Evolutionary conservation across 768 basidiomycete genomes (phyloP), one percentile per base, ranked within the genome.

Genomic region (Tulasnella sp.): DNA sequence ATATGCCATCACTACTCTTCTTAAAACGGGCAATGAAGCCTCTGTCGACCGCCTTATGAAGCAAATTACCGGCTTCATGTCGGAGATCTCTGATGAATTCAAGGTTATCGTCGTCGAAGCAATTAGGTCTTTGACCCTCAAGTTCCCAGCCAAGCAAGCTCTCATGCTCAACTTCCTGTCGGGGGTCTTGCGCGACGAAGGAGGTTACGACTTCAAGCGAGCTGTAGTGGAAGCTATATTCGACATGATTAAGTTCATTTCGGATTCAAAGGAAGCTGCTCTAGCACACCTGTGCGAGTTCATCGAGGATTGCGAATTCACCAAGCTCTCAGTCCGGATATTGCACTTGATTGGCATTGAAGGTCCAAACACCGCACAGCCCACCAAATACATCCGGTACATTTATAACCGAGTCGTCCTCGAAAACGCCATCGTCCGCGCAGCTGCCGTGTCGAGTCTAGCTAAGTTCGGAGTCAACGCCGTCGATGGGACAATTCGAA

Each of bases 221-320:
- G 95, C 98, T 9, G 95, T 99, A 73, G 98, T 99, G 44, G 98
- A 99, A 86, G 97, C 98, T 27, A 99, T 99, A 84, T 99, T 99
- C 84, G 98, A 99, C 86, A 99, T 99, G 98, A 95, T 99, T 89
- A 98, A 97, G 84, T 99, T 91, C 86, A 98, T 99, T 83, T 87
- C 88, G 71, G 97, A 98, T 75, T 94, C 93, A 87, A 97, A 98
- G 87, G 98, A 99, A 85, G 94, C 98, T 83, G 98, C 98, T 0
- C 90, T 99, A 71, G 97, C 97, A 27, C 96, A 99, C 84, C 90
- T 99, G 31, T 99, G 98, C 88, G 98, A 99, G 85, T 99, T 99
- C 85, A 99, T 99, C 84, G 98, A 99, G 86, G 98, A 99, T 84
- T 99, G 98, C 89, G 98, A 99, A 85, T 99, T 99, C 84, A 98